Conservation (phyloP, 2,329 filamentous ascomycete genomes). For the Aspergillus nomiae region DNA sequence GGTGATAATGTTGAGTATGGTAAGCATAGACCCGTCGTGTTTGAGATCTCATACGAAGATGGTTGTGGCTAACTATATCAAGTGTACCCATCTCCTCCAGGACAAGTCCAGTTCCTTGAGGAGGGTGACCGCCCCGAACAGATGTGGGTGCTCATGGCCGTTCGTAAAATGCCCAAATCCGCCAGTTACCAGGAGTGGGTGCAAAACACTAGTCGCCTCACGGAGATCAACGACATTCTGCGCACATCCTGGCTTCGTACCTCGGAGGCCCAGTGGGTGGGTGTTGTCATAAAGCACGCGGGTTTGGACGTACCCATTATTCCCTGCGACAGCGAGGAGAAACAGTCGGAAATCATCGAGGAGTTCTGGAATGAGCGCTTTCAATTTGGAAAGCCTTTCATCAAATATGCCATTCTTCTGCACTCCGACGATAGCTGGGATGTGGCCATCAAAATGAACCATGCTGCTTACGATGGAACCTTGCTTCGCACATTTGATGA, state of each 20-base stretch:
- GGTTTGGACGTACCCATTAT: not conserved
- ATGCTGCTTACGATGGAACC: slow-evolving; percentile 8
- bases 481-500: slow-evolving; percentile 10
- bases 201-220: not conserved
- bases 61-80: not conserved
- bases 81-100: slow-evolving; percentile 2
- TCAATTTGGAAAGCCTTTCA: slow-evolving; percentile 7
- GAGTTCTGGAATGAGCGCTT: slow-evolving; percentile 2
- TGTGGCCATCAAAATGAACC: slow-evolving; percentile 5
- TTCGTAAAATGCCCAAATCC: not conserved
- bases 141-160: not conserved
- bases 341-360: not conserved
- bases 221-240: slow-evolving; percentile 6
- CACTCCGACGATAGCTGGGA: slow-evolving; percentile 5
- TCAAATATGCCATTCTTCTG: slow-evolving; percentile 3
- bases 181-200: not conserved
- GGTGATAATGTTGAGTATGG: slow-evolving; percentile 2
- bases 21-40: not conserved
- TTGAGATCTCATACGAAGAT: not conserved
- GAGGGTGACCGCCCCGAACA: not conserved
- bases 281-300: not conserved
- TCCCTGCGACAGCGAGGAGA: not conserved
- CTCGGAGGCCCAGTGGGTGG: not conserved
- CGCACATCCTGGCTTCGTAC: slow-evolving; percentile 2
- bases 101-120: slow-evolving; percentile 4